Percentiles rank a stretch among this genome's conserved stretches.
phyloP scores from a whole-genome alignment of 2,329 filamentous ascomycete species.

The Periconia macrospinosa region DNA sequence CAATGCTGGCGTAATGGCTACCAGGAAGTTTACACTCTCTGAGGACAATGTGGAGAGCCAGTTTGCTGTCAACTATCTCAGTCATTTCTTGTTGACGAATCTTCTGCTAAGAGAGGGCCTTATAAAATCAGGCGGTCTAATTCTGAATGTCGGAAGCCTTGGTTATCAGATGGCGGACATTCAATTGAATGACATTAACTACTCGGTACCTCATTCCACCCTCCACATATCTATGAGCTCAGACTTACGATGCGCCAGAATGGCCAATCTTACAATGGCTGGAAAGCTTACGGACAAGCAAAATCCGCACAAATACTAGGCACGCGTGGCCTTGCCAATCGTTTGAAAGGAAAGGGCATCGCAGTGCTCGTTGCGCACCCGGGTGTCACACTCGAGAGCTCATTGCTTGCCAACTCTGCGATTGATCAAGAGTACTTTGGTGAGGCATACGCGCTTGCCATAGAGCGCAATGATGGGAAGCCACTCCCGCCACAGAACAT shows the following conservation, averaged over 20 bases:
- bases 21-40: neutral
- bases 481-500: slow-evolving; percentile 4
- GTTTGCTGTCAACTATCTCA: neutral
- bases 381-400: slow-evolving; percentile 3
- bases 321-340: slow-evolving; percentile 3
- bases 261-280: neutral
- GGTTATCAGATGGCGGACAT: neutral
- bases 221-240: neutral
- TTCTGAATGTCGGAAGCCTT: neutral
- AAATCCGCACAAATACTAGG: neutral
- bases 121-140: neutral
- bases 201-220: neutral
- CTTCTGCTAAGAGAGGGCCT: neutral
- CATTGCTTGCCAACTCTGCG: slow-evolving; percentile 2
- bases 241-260: neutral
- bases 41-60: neutral
- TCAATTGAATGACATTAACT: neutral
- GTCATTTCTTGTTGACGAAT: slow-evolving; percentile 12
- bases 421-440: slow-evolving; percentile 7
- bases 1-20: slow-evolving; percentile 31
- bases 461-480: slow-evolving; percentile 6
- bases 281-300: neutral
- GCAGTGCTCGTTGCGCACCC: slow-evolving; percentile 1
- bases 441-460: slow-evolving; percentile 3
- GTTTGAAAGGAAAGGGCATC: slow-evolving; percentile 2